Conservation (phyloP, 768 basidiomycete species). For the Lentinula detonsa region DNA sequence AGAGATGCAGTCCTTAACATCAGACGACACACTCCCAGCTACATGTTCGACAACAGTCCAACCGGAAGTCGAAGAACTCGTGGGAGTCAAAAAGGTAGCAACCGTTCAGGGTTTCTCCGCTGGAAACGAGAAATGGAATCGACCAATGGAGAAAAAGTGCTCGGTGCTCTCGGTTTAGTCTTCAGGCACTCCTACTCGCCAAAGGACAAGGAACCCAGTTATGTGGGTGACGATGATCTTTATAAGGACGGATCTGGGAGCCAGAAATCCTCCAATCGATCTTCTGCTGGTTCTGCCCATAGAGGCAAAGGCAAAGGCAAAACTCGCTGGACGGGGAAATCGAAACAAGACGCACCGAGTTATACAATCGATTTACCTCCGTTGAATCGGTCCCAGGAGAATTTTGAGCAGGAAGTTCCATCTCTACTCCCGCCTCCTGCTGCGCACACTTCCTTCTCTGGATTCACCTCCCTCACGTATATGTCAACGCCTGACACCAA, state of each 20-base stretch:
- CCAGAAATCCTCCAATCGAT: conserved; percentile 1
- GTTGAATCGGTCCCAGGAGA: neutral
- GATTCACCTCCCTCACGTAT: conserved; percentile 16
- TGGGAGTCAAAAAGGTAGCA: conserved; percentile 16
- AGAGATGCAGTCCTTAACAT: conserved; percentile 17
- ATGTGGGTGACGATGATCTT: conserved; percentile 15
- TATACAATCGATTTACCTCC: conserved; percentile 10
- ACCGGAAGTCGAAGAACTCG: conserved; percentile 1
- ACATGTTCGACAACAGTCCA: neutral
- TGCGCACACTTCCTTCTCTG: conserved; percentile 9
- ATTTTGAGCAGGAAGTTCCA: neutral
- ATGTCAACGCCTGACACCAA: conserved; percentile 15
- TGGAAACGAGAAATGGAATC: conserved; percentile 41
- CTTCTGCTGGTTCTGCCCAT: conserved; percentile 7
- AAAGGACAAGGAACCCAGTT: conserved; percentile 15
- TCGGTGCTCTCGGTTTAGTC: conserved; percentile 26
- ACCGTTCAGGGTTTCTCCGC: conserved; percentile 30
- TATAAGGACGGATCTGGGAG: conserved; percentile 20
- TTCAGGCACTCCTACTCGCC: conserved; percentile 34
- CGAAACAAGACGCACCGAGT: conserved; percentile 4
- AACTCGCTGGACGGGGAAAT: conserved; percentile 3
- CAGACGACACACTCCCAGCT: conserved; percentile 4
- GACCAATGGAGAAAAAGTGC: conserved; percentile 21
- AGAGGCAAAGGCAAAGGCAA: conserved; percentile 6
- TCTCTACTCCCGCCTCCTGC: neutral